Conservation (phyloP, 768 basidiomycete genomes). For the Pleurotus cornucopiae region DNA sequence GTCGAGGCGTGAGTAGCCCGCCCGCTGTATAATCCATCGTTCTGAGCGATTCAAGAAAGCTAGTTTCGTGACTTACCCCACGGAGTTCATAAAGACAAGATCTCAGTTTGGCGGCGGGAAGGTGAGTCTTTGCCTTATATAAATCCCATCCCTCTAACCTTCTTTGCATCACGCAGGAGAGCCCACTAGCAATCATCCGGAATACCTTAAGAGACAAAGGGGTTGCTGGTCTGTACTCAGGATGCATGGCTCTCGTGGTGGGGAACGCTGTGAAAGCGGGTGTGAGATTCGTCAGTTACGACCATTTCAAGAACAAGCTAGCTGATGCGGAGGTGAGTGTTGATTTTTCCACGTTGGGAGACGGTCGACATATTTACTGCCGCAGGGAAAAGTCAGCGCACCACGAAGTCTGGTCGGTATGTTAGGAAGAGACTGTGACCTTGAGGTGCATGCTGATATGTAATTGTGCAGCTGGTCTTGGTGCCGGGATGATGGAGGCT, state of each 20-base stretch:
- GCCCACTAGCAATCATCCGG: slow-evolving; percentile 69
- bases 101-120: slow-evolving; percentile 81
- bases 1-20: slow-evolving; percentile 76
- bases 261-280: slow-evolving; percentile 95
- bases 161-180: slow-evolving; percentile 29
- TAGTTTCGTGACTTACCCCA: slow-evolving; percentile 84
- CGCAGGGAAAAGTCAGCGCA: slow-evolving; percentile 86
- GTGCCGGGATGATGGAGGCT: slow-evolving; percentile 90
- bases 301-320: slow-evolving; percentile 80
- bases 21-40: background rate
- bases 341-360: background rate
- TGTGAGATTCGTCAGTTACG: slow-evolving; percentile 93
- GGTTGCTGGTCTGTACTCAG: slow-evolving; percentile 85
- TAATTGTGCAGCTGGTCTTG: slow-evolving; percentile 57
- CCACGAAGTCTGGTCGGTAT: slow-evolving; percentile 79
- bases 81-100: slow-evolving; percentile 91
- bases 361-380: slow-evolving; percentile 4
- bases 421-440: background rate
- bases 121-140: slow-evolving; percentile 29
- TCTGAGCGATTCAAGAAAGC: slow-evolving; percentile 33
- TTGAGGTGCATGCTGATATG: too few species aligned
- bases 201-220: slow-evolving; percentile 76
- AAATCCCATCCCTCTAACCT: background rate
- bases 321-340: slow-evolving; percentile 74
- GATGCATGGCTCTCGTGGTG: slow-evolving; percentile 82